Evolutionary conservation across 2,329 filamentous ascomycete species (phyloP), one percentile per base, ranked within the genome.

Genomic region (Allantophomopsis cytisporea): DNA sequence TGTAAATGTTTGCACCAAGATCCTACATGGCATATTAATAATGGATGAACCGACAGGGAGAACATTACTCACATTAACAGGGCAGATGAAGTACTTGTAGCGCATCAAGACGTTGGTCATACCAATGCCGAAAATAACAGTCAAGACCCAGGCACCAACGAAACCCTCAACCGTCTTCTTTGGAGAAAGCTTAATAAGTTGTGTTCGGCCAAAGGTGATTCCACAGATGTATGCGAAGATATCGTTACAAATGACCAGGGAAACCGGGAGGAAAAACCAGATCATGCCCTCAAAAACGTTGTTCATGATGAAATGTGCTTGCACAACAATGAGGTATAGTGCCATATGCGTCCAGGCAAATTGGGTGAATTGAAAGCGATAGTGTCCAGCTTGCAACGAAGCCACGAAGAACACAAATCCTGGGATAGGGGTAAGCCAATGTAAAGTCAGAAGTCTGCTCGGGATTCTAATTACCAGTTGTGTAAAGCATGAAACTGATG

Each of bases 341-440:
- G 93, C 91, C 88, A 98, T 96, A 60, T 98, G 91, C 12, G 91
- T 96, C 91, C 91, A 98, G 39, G 88, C 91, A 55, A 96, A 98
- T 62, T 98, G 91, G 45, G 88, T 94, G 64, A 98, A 98, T 62
- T 98, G 91, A 65, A 98, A 96, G 60, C 82, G 85, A 69, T 96
- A 95, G 63, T 96, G 84, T 33, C 89, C 88, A 50, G 93, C 89
- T 61, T 95, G 85, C 40, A 98, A 74, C 7, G 89, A 94, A 36
- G 77, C 82, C 52, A 98, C 91, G 58, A 98, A 98, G 69, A 94
- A 96, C 49, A 98, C 86, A 63, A 98, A 98, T 43, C 91, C 87
- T 94, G 49, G 1, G 13, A 5, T 37, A 5, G 4, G 31, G 43
- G 63, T 45, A 63, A 20, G 15, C 23, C 20, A 30, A 37, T 36